A percentile compares a stretch with the other conserved stretches of the same genome.
Evolutionary conservation across 163 green algal genomes (phyloP).

Genomic region (Chlorella variabilis): DNA sequence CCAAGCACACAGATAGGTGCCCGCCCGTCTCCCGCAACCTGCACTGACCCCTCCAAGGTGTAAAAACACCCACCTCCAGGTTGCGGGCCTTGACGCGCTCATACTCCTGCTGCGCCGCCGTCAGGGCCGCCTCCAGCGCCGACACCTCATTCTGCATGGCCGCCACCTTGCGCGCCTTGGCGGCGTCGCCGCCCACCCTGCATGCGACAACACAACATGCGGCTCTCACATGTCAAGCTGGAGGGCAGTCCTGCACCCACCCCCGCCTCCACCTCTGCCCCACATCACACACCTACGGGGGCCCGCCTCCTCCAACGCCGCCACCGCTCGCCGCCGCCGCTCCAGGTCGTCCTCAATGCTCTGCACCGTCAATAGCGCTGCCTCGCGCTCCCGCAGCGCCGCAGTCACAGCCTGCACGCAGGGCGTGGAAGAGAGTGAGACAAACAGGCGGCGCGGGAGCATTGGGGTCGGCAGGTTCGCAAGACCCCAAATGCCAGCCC

Average conservation of each 20-base stretch:
- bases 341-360: conserved; percentile 57
- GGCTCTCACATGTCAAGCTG: too few species aligned
- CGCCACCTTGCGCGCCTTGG: conserved; percentile 47
- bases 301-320: conserved; percentile 41
- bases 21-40: too few species aligned
- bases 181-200: conserved; percentile 49
- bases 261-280: neutral
- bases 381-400: conserved; percentile 63
- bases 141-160: conserved; percentile 58
- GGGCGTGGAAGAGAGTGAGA: too few species aligned
- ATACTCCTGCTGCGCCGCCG: conserved; percentile 59
- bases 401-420: conserved; percentile 46
- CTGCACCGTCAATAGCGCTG: conserved; percentile 61
- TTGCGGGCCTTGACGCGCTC: conserved; percentile 46
- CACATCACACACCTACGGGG: neutral
- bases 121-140: conserved; percentile 49
- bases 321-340: conserved; percentile 26
- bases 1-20: neutral
- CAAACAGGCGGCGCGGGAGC: neutral
- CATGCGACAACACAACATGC: neutral
- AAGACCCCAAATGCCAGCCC: too few species aligned
- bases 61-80: conserved; percentile 2
- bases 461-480: too few species aligned
- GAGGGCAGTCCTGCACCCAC: too few species aligned
- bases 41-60: too few species aligned